Evolutionary conservation across 352 stramenopile species (phyloP), one percentile per base, ranked within the genome.

Genomic region (Globisporangium spinosum): DNA sequence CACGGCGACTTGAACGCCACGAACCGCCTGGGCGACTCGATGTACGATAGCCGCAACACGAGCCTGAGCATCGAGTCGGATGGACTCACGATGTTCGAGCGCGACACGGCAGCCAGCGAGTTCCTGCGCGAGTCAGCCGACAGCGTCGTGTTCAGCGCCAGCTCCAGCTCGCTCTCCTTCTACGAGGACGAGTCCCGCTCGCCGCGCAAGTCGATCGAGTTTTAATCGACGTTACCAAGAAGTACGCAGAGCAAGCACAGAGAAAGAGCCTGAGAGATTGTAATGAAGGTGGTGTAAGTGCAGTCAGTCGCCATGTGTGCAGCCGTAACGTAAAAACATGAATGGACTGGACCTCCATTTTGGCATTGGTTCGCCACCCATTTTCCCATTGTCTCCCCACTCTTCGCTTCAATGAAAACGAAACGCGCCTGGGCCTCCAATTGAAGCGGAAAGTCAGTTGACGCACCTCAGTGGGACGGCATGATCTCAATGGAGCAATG

Each of bases 31-130:
- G 49, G 53, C 60, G 29, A 34, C n/a, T 67, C 62, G 23, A 49
- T 40, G 62, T 53, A 22, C 49, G 22, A 49, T 35, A 27, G 29
- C 20, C 62, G 62, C 47, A 72, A 66, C 61, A 65, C 64, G 35
- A 73, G 62, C 57, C 58, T 68, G 58, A 78, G 75, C 53, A 68
- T 78, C 32, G 54, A 57, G 45, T 80, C 74, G 20, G 47, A 79
- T n/a, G 70, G 61, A 12, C 49, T 65, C 2, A n/a, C 70, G 63
- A 77, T 76, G 40, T 65, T 58, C 15, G 34, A 70, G 56, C 72
- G 76, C 40, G 67, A 80, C 55, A 83, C 74, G 2, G 74, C 69
- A 20, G 76, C 71, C 3, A 81, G 72, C 56, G 77, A 83, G 45
- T 51, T 77, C 59, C 64, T 80, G 62, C 57, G 75, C 68, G 70